Evolutionary conservation across 192 early-diverging fungal genomes (phyloP).

Genomic region (Linnemannia zychae): DNA sequence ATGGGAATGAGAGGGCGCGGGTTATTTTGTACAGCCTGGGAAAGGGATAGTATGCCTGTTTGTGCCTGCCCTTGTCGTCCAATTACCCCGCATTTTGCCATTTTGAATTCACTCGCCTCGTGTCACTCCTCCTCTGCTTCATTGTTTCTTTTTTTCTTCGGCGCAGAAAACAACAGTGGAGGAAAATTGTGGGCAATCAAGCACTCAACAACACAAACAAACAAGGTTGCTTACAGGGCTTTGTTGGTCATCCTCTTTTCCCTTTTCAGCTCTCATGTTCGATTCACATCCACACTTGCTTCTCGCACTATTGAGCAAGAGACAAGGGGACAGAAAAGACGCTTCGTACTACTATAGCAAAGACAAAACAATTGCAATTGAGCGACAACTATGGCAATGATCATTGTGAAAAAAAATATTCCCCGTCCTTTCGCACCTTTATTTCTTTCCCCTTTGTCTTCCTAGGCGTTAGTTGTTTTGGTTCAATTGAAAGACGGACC

Average conservation of each 20-base stretch:
- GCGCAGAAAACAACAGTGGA: neutral
- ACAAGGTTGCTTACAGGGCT: slow-evolving; percentile 6
- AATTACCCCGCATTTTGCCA: slow-evolving; percentile 53
- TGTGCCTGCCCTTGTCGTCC: neutral
- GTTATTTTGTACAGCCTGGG: slow-evolving; percentile 2
- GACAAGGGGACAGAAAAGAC: neutral
- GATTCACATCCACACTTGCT: neutral
- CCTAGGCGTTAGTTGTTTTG: neutral
- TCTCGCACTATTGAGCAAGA: neutral
- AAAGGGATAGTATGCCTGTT: neutral
- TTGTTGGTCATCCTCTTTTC: neutral
- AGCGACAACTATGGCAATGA: neutral
- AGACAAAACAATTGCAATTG: neutral
- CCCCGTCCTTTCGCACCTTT: neutral
- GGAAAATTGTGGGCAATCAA: neutral
- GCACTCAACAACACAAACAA: neutral
- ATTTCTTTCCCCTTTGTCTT: neutral
- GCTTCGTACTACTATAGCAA: neutral
- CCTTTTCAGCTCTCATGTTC: neutral
- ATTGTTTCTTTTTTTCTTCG: neutral
- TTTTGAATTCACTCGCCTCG: slow-evolving; percentile 16
- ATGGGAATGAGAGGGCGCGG: neutral
- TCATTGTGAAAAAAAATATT: neutral
- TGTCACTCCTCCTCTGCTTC: neutral
- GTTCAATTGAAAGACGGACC: neutral